Conservation (phyloP, 2,329 filamentous ascomycete genomes). For the Colletotrichum orchidophilum region DNA sequence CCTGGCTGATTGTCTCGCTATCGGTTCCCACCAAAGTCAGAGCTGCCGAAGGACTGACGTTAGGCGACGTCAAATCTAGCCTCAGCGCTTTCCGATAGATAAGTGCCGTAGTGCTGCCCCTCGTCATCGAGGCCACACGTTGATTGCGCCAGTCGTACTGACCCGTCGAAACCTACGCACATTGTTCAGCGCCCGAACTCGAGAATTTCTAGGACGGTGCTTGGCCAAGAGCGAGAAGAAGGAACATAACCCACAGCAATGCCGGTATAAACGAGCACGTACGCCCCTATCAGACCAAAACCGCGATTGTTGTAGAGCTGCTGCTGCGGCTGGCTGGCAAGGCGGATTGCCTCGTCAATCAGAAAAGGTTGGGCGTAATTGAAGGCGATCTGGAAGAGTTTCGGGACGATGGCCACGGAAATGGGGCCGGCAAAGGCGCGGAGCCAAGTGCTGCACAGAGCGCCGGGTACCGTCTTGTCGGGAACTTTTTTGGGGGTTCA, state of each 20-base stretch:
- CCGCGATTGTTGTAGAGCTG: slow-evolving; percentile 36
- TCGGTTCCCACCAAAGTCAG: slow-evolving; percentile 42
- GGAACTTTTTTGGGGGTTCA: slow-evolving; percentile 26
- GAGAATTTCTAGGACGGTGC: background rate
- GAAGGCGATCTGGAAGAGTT: slow-evolving; percentile 39
- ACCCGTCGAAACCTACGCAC: slow-evolving; percentile 36
- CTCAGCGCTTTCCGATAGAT: slow-evolving; percentile 40
- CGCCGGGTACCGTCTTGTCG: slow-evolving; percentile 33
- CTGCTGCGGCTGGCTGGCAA: slow-evolving; percentile 34
- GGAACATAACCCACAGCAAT: slow-evolving; percentile 35
- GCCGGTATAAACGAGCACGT: slow-evolving; percentile 38
- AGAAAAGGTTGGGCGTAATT: slow-evolving; percentile 41
- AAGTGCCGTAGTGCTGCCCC: slow-evolving; percentile 40
- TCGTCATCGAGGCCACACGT: slow-evolving; percentile 38
- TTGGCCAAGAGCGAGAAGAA: background rate
- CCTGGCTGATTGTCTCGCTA: slow-evolving; percentile 38
- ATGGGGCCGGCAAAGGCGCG: slow-evolving; percentile 17
- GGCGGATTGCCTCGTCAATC: slow-evolving; percentile 36
- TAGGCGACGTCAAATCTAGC: slow-evolving; percentile 35
- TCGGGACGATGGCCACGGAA: slow-evolving; percentile 21
- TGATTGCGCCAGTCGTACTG: slow-evolving; percentile 38
- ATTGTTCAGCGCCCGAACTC: background rate
- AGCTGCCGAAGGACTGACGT: slow-evolving; percentile 35
- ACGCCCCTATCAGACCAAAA: slow-evolving; percentile 42
- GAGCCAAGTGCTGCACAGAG: slow-evolving; percentile 32